Conservation (phyloP, 805 yeast genomes). For the Candida wancherniae region DNA sequence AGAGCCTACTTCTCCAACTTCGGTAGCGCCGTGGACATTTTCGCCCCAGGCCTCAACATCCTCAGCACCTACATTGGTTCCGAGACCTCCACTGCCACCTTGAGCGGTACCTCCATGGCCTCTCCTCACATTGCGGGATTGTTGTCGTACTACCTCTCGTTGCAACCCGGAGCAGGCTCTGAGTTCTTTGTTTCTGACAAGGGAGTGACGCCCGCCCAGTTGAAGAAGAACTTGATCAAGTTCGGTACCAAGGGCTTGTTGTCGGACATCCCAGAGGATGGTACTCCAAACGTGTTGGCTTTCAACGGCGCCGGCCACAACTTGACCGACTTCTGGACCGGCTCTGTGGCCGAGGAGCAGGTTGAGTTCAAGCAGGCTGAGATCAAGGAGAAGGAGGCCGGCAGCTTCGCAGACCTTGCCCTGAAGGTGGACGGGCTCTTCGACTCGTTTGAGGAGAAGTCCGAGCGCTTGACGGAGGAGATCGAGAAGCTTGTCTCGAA, state of each 20-base stretch:
- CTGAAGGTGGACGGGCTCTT: slow-evolving; percentile 21
- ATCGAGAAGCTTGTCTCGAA: slow-evolving; percentile 24
- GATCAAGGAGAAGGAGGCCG: slow-evolving; percentile 15
- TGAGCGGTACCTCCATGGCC: slow-evolving; percentile 98
- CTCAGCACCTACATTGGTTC: slow-evolving; percentile 70
- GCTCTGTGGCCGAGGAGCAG: slow-evolving; percentile 10
- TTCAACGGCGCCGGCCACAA: slow-evolving; percentile 81
- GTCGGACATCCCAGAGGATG: slow-evolving; percentile 59
- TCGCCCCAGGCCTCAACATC: slow-evolving; percentile 54
- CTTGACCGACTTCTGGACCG: slow-evolving; percentile 58
- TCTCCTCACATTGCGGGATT: slow-evolving; percentile 95
- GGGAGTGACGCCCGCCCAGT: slow-evolving; percentile 62
- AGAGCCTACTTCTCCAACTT: slow-evolving; percentile 51
- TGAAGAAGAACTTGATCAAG: slow-evolving; percentile 70
- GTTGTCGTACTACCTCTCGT: slow-evolving; percentile 80
- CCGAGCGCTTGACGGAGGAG: slow-evolving; percentile 20
- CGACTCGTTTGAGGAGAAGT: slow-evolving; percentile 15
- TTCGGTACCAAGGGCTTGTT: slow-evolving; percentile 60
- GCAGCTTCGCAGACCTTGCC: slow-evolving; percentile 8
- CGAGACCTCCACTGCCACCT: slow-evolving; percentile 66
- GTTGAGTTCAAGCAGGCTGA: slow-evolving; percentile 13
- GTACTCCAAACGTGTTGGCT: slow-evolving; percentile 70
- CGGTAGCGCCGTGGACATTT: slow-evolving; percentile 50
- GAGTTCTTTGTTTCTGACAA: slow-evolving; percentile 53
- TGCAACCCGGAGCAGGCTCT: slow-evolving; percentile 72